A percentile compares a stretch with the other conserved stretches of the same genome.
These are phyloP conservation scores for Conticribra guillardii DNA, from an alignment of 108 stramenopile species.

Conservation along the genomic window DNA sequence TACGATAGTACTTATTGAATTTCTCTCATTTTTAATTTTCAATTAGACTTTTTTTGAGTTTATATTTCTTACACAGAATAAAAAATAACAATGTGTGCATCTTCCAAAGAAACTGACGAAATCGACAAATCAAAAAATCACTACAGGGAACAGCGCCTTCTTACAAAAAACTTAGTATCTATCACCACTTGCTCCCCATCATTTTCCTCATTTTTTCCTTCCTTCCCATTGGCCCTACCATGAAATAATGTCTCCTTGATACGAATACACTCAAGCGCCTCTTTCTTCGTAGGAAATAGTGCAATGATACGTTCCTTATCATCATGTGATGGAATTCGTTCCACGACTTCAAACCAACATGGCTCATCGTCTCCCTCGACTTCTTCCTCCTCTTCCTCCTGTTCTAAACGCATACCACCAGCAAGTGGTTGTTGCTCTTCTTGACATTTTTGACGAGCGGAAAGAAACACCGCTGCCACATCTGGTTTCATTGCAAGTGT, in stretches of 20 bases:
- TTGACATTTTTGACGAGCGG: slow-evolving; percentile 5
- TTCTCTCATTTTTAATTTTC: too few relatives aligned
- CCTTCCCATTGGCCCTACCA: too few relatives aligned
- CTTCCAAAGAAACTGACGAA: too few relatives aligned
- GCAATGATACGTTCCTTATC: slow-evolving; percentile 26
- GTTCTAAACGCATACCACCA: too few relatives aligned
- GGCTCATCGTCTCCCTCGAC: slow-evolving; percentile 8
- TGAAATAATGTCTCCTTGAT: slow-evolving; percentile 17
- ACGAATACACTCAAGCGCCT: slow-evolving; percentile 20
- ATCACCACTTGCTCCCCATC: too few relatives aligned
- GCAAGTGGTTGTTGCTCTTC: not conserved
- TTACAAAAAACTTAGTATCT: too few relatives aligned
- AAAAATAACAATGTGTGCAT: too few relatives aligned
- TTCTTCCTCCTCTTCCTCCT: slow-evolving; percentile 10
- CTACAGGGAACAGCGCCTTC: too few relatives aligned
- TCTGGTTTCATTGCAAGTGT: slow-evolving; percentile 39
- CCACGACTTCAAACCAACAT: slow-evolving; percentile 44
- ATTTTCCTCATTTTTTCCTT: not conserved
- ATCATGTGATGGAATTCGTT: not conserved
- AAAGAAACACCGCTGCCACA: slow-evolving; percentile 17
- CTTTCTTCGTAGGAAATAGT: slow-evolving; percentile 33
- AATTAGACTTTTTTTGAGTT: too few relatives aligned
- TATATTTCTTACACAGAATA: too few relatives aligned
- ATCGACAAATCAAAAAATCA: too few relatives aligned
- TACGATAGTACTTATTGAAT: too few relatives aligned